Evolutionary conservation across 768 basidiomycete genomes (phyloP), one percentile per base, ranked within the genome.

Genomic region (Agaricus subrufescens): DNA sequence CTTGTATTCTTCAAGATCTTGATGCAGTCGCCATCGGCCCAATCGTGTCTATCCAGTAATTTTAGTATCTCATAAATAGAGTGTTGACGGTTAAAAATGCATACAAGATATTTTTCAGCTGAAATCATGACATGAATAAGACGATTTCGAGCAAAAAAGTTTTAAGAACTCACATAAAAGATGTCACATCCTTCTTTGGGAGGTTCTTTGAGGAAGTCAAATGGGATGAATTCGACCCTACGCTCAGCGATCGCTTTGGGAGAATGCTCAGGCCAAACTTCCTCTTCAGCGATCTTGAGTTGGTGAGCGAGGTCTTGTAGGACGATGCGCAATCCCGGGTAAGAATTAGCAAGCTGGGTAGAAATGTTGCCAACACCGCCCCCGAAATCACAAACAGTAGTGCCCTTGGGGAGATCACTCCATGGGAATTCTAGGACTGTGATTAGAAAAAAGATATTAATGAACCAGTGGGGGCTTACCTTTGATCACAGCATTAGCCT

Each of bases 201-300:
- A 3, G 70, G 47, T 19, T 72, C 69, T 10, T 60, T 61, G 54
- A 78, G 73, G 60, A 79, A 78, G 54, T 79, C 72, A 29, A 78
- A 63, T 0, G 69, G 55, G 19, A 67, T 52, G 58, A 79, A 75
- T n/a, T 67, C 58, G n/a, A 78, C 66, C 9, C 72, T 63, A 15
- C 65, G 53, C 44, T 70, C 63, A 46, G 62, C 59, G 10, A 77
- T 65, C 10, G 70, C 73, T 43, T 73, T 66, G 1, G 76, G 75
- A 46, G 63, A 68, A 40, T 69, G 64, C 43, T 66, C 61, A 3
- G 64, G 64, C 75, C 75, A 78, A 9, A 72, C 60, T 50, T 70
- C 68, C 30, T 68, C 55, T 40, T 60, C 58, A 5, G 73, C 74
- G 52, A 69, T 64, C 1, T 59, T 46, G 30, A 76, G 63, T 9